Conservation (phyloP, 768 basidiomycete genomes). For the Leccinum broughii region DNA sequence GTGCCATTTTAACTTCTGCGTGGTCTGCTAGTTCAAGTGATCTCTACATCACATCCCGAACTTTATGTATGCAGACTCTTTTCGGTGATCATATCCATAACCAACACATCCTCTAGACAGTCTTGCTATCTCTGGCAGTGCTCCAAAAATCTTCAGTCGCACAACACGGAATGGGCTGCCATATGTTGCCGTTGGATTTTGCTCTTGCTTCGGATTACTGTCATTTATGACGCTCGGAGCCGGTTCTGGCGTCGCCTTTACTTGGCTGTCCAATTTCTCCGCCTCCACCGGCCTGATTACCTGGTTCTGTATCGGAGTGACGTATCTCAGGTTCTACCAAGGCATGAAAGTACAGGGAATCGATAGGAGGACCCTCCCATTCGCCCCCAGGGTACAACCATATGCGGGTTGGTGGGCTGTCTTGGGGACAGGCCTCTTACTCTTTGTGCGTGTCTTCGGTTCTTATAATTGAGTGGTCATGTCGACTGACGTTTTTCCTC, state of each 20-base stretch:
- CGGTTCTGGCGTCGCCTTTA: slow-evolving; percentile 44
- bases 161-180: slow-evolving; percentile 45
- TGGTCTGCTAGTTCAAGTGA: slow-evolving; percentile 45
- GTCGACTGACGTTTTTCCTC: not conserved
- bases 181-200: slow-evolving; percentile 37
- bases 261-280: slow-evolving; percentile 40
- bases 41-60: slow-evolving; percentile 40
- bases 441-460: slow-evolving; percentile 35
- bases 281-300: slow-evolving; percentile 44
- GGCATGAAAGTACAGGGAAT: slow-evolving; percentile 54
- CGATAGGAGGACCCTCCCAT: slow-evolving; percentile 48
- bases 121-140: slow-evolving; percentile 52
- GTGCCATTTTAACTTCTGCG: slow-evolving; percentile 44
- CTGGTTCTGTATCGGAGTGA: slow-evolving; percentile 46
- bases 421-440: slow-evolving; percentile 25
- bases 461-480: not conserved
- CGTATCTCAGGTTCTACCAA: slow-evolving; percentile 46
- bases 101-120: slow-evolving; percentile 39
- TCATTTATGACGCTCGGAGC: slow-evolving; percentile 41
- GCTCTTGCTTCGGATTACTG: slow-evolving; percentile 35
- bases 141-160: slow-evolving; percentile 51
- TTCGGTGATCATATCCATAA: not conserved
- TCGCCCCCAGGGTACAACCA: slow-evolving; percentile 40
- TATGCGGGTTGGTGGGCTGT: slow-evolving; percentile 41
- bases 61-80: slow-evolving; percentile 30